phyloP scores from a whole-genome alignment of 2,329 filamentous ascomycete species.

The Setomelanomma holmii region DNA sequence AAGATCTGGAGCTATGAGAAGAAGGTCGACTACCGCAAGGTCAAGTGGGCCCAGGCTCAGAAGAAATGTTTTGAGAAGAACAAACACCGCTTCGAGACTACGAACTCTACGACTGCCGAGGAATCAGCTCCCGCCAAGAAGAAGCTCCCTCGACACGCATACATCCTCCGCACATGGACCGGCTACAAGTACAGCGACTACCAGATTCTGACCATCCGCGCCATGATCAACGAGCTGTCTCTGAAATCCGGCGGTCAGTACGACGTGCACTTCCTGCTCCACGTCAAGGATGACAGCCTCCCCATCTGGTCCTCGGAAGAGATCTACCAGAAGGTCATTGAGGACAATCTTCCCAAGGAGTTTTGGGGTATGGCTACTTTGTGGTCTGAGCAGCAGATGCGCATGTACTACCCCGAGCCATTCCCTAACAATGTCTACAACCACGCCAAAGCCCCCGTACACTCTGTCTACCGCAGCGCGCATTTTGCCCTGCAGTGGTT shows the following conservation, averaged over 20 bases:
- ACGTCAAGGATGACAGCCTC: constrained; percentile 78
- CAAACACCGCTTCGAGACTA: constrained; percentile 53
- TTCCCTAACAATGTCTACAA: constrained; percentile 76
- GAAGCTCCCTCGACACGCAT: constrained; percentile 70
- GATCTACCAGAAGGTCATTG: constrained; percentile 70
- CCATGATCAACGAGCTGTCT: constrained; percentile 82
- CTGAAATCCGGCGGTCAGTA: constrained; percentile 86
- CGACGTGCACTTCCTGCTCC: constrained; percentile 83
- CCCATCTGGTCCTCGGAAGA: constrained; percentile 80
- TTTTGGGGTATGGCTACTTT: constrained; percentile 88
- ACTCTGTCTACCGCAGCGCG: constrained; percentile 82
- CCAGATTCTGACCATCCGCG: constrained; percentile 80
- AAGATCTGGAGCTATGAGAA: constrained; percentile 58
- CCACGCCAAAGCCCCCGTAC: constrained; percentile 70
- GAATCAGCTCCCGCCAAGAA: constrained; percentile 44
- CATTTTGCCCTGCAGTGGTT: constrained; percentile 62
- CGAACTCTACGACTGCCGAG: constrained; percentile 33
- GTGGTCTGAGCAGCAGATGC: constrained; percentile 95
- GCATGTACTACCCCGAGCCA: constrained; percentile 85
- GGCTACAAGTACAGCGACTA: constrained; percentile 80
- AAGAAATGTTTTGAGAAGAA: constrained; percentile 59
- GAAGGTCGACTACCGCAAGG: constrained; percentile 56
- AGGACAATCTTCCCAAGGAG: constrained; percentile 76
- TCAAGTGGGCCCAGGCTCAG: constrained; percentile 59
- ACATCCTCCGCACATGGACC: constrained; percentile 85